Base-by-base conservation (phyloP, 768 basidiomycete species). In the Udeniomyces megalosporus region DNA sequence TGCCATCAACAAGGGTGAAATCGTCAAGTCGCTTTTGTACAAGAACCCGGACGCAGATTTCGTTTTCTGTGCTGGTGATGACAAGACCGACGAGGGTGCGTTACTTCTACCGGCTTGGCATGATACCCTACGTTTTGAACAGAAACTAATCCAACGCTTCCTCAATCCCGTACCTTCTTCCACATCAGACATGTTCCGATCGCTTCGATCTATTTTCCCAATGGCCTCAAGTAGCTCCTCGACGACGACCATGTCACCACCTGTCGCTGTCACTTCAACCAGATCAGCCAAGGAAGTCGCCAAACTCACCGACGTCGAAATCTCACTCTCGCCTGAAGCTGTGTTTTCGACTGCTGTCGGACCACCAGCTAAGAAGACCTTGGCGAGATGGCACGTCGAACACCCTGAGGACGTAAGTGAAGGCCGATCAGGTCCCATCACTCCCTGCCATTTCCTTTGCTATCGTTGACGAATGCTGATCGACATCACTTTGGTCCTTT, bases 121-220 rank as follows among this genome's bases (percentile, higher is more conserved):
- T n/a, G n/a, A n/a, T n/a, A n/a, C n/a, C n/a, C n/a, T n/a, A n/a
- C n/a, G n/a, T n/a, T n/a, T n/a, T n/a, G n/a, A n/a, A n/a, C n/a
- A n/a, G n/a, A n/a, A n/a, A n/a, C n/a, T n/a, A n/a, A n/a, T n/a
- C n/a, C n/a, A n/a, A n/a, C n/a, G n/a, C n/a, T n/a, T n/a, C n/a
- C n/a, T 62, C 14, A 49, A 15, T 4, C 12, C 34, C 22, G 26
- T 29, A 5, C 34, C 44, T 44, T n/a, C n/a, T n/a, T n/a, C n/a
- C n/a, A n/a, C n/a, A n/a, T n/a, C n/a, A 76, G 93, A 99, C 77
- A 99, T 99, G 93, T 96, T 96, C 85, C 84, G 91, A 67, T 80
- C 88, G 0, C 78, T 93, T 0, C 79, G 81, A 67, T 62, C 70
- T 26, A 77, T 84, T 66, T 85, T 86, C 76, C 72, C 77, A 42